phyloP scores from a whole-genome alignment of 768 basidiomycete species.

The Mrakia blollopis region DNA sequence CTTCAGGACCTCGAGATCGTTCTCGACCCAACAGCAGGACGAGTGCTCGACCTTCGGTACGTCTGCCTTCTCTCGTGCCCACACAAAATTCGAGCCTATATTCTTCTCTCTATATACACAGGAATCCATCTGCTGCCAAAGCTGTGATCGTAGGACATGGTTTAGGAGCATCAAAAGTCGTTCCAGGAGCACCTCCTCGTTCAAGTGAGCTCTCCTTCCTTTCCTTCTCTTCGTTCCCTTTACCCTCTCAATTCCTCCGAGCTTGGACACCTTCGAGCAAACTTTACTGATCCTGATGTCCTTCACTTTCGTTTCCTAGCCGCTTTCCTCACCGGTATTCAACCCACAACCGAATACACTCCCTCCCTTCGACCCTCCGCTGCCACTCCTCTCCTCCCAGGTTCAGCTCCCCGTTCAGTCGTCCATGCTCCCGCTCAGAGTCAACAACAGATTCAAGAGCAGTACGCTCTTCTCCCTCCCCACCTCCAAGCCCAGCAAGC shows the following conservation, averaged over 20 bases:
- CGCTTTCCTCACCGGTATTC: conserved; percentile 22
- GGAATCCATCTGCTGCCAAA: conserved; percentile 21
- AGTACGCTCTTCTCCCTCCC: conserved; percentile 22
- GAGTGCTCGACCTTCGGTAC: conserved; percentile 43
- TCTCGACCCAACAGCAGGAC: conserved; percentile 62
- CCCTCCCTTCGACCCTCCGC: conserved; percentile 38
- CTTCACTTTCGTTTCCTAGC: not conserved
- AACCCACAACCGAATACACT: conserved; percentile 43
- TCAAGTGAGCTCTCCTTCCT: conserved; percentile 14
- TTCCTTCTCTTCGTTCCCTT: not conserved
- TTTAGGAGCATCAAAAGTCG: conserved; percentile 22
- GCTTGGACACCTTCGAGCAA: not conserved
- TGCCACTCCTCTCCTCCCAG: conserved; percentile 25
- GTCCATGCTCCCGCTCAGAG: conserved; percentile 35
- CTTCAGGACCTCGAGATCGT: conserved; percentile 81
- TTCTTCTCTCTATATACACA: not conserved
- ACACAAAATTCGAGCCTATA: not conserved
- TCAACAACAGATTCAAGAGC: conserved; percentile 34
- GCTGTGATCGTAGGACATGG: conserved; percentile 29
- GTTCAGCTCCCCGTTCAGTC: conserved; percentile 35
- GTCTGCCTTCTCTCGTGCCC: not conserved
- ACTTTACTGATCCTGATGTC: not conserved
- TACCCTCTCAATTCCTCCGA: too few species aligned
- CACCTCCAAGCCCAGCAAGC: conserved; percentile 28
- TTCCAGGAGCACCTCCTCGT: not conserved